Percentiles rank a stretch among this genome's conserved stretches.
phyloP scores from a whole-genome alignment of 768 basidiomycete species.

The Paxillus ammoniavirescens region DNA sequence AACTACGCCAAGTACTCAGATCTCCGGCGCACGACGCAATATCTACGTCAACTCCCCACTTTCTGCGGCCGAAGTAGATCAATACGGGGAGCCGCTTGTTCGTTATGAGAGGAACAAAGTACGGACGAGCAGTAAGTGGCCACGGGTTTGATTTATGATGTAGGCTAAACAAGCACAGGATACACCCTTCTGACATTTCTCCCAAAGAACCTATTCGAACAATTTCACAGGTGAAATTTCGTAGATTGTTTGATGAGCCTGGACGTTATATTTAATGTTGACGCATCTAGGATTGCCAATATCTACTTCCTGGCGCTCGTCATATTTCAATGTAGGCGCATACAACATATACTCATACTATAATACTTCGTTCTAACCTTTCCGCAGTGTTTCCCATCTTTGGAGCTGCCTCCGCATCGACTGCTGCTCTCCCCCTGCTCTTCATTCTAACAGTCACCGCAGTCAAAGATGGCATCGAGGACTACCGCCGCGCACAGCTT shows the following conservation, averaged over 20 bases:
- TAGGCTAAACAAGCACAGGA: constrained; percentile 44
- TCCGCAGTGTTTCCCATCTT: constrained; percentile 82
- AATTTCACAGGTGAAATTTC: constrained; percentile 74
- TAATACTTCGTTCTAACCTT: constrained; percentile 9
- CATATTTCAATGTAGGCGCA: constrained; percentile 65
- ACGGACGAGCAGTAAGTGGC: constrained; percentile 79
- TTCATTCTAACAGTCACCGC: constrained; percentile 89
- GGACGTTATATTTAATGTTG: background rate
- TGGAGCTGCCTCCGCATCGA: constrained; percentile 79
- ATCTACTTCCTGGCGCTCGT: constrained; percentile 88
- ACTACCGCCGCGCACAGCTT: constrained; percentile 83
- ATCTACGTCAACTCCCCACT: constrained; percentile 79
- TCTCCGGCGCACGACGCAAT: constrained; percentile 61
- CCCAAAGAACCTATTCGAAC: constrained; percentile 93
- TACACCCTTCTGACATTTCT: constrained; percentile 90
- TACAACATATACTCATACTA: background rate
- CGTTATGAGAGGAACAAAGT: constrained; percentile 94
- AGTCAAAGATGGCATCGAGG: constrained; percentile 94
- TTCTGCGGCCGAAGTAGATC: constrained; percentile 61
- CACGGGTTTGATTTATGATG: background rate
- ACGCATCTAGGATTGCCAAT: constrained; percentile 69
- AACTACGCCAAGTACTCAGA: constrained; percentile 26
- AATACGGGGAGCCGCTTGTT: constrained; percentile 70
- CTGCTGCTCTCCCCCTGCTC: constrained; percentile 80
- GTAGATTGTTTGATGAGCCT: background rate